Evolutionary conservation across 1,284 basidiomycete genomes (phyloP).

Genomic region (Lentinus polychrous): DNA sequence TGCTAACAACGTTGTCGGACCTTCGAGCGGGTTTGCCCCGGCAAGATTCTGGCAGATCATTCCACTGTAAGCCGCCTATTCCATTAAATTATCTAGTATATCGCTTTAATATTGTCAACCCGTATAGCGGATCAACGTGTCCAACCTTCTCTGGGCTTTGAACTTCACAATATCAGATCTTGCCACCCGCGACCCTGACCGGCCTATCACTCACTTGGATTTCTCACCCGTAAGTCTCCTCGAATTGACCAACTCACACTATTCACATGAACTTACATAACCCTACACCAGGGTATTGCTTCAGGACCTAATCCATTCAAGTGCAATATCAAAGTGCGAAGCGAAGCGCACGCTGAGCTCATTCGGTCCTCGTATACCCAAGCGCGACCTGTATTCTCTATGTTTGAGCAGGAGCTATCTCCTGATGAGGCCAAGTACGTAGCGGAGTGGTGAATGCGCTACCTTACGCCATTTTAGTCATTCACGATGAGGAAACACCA

Average conservation of each 20-base stretch:
- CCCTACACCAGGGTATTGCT: not conserved
- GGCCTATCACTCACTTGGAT: not conserved
- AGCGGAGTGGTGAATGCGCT: no score
- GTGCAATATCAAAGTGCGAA: slow-evolving; percentile 7
- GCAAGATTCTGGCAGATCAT: slow-evolving; percentile 4
- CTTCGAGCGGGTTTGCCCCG: slow-evolving; percentile 6
- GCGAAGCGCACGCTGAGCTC: slow-evolving; percentile 3
- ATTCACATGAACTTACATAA: not conserved
- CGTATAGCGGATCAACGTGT: not conserved
- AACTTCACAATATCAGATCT: not conserved
- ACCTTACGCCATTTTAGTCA: no score
- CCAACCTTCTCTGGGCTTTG: slow-evolving; percentile 7
- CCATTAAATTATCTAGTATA: not conserved
- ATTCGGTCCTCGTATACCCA: slow-evolving; percentile 4
- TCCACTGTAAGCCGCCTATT: slow-evolving; percentile 4
- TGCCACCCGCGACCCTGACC: not conserved
- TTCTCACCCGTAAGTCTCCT: not conserved
- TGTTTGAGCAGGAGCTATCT: slow-evolving; percentile 8
- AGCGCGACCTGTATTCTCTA: not conserved
- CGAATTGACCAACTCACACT: no score
- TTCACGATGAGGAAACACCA: no score
- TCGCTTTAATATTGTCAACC: not conserved
- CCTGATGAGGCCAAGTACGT: no score
- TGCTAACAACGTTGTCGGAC: not conserved
- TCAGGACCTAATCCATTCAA: slow-evolving; percentile 7